Base-by-base conservation (phyloP, 306 rosid species). In the Myrica gale region DNA sequence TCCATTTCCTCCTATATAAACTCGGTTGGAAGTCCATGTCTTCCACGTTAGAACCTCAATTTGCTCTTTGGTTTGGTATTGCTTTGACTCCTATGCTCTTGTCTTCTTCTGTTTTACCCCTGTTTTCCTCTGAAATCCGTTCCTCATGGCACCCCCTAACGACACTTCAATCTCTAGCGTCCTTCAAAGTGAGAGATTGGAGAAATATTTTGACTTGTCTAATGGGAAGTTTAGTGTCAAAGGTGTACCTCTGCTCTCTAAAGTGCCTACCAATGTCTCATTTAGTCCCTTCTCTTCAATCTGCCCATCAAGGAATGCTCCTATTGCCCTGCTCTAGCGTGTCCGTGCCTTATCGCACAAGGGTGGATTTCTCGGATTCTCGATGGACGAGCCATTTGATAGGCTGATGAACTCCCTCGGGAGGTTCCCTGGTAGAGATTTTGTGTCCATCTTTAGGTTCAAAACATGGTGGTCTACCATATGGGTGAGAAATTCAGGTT, bases 381-480 rank as follows among this genome's bases (percentile, higher is more conserved):
- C 55, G 26, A 77, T 78, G 43, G 66, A 80, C 1, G 69, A 69
- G 16, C 86, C 96, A 2, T 87, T 94, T 1, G 88, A 90, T 37
- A 87, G 90, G 74, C 75, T 88, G 73, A 65, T 61, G 17, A 93
- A 90, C 75, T 87, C 93, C 4, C 75, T 93, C 75, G 97, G 97
- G 4, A 79, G 87, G 44, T 78, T 93, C 82, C 82, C 12, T 0
- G 78, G 67, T 7, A 90, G 92, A 23, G 74, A 90, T 72, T 93
- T 93, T 16, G 78, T 91, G 0, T 90, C 96, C 58, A 73, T 91
- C 57, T 91, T 91, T 71, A 81, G 98, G 89, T 91, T 91, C 92
- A 93, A 93, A 82, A 91, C 98, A 4, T 93, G 98, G 97, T 91
- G 96, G 98, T 91, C 98, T 3, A 93, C 96, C 44, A 92, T 87